Conservation (phyloP, 2,329 filamentous ascomycete genomes). For the Colletotrichum abscissum region DNA sequence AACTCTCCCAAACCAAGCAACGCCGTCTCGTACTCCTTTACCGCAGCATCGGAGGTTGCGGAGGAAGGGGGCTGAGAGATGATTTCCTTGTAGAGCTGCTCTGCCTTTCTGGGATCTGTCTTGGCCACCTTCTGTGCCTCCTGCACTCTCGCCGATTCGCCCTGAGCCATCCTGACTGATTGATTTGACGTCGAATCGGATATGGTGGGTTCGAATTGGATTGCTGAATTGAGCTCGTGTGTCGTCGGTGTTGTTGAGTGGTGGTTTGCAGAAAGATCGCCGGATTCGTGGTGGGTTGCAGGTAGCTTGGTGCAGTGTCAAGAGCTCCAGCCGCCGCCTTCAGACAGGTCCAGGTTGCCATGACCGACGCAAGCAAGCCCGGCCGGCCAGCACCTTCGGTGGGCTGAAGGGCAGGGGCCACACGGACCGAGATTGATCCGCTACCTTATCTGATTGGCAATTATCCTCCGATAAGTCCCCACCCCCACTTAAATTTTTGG, state of each 20-base stretch:
- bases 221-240: conserved; percentile 5
- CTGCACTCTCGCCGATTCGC: conserved; percentile 76
- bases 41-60: conserved; percentile 83
- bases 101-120: conserved; percentile 84
- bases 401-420: conserved; percentile 7
- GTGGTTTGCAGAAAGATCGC: conserved; percentile 10
- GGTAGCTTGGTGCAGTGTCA: conserved; percentile 24
- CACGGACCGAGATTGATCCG: conserved; percentile 32
- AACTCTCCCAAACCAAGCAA: conserved; percentile 91
- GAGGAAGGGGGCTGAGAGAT: conserved; percentile 86
- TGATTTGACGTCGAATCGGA: not conserved
- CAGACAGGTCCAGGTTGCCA: conserved; percentile 33
- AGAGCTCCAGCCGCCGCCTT: conserved; percentile 35
- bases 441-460: conserved; percentile 8
- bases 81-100: conserved; percentile 89
- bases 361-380: conserved; percentile 27
- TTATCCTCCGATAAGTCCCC: conserved; percentile 29
- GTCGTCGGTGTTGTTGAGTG: conserved; percentile 20
- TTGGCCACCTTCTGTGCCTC: conserved; percentile 89
- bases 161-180: conserved; percentile 61
- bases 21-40: conserved; percentile 91
- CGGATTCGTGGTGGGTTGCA: conserved; percentile 31
- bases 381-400: not conserved
- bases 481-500: conserved; percentile 38
- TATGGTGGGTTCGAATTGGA: not conserved